phyloP scores from a whole-genome alignment of 768 basidiomycete genomes.

The Collybia mongolica region DNA sequence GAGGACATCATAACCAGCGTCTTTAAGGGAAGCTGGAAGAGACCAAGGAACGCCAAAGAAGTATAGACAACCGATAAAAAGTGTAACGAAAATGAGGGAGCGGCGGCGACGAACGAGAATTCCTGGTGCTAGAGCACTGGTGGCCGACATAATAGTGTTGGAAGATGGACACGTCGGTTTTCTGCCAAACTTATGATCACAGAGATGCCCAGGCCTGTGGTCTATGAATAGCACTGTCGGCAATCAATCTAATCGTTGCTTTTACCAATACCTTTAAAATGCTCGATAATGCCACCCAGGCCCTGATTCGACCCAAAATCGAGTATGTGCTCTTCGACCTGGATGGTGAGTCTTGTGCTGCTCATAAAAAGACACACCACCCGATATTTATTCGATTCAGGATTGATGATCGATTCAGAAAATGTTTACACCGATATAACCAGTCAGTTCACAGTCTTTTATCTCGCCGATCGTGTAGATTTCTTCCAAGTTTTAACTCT shows the following conservation, averaged over 20 bases:
- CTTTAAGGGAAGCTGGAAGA: conserved; percentile 33
- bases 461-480: neutral
- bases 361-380: neutral
- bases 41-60: conserved; percentile 45
- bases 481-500: neutral
- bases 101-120: conserved; percentile 42
- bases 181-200: neutral
- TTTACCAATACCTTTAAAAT: neutral
- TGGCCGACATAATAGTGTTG: conserved; percentile 13
- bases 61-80: conserved; percentile 35
- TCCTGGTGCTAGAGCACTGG: conserved; percentile 11
- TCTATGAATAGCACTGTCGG: no score
- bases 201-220: neutral
- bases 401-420: conserved; percentile 77
- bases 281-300: neutral
- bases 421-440: conserved; percentile 75
- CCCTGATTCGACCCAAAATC: conserved; percentile 22
- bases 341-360: conserved; percentile 47
- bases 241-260: no score
- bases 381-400: conserved; percentile 28
- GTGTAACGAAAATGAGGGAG: conserved; percentile 34
- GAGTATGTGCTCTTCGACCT: conserved; percentile 75
- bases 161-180: neutral
- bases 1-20: conserved; percentile 27
- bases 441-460: conserved; percentile 44